phyloP scores from a whole-genome alignment of 768 basidiomycete species.

The Russula ochroleuca region DNA sequence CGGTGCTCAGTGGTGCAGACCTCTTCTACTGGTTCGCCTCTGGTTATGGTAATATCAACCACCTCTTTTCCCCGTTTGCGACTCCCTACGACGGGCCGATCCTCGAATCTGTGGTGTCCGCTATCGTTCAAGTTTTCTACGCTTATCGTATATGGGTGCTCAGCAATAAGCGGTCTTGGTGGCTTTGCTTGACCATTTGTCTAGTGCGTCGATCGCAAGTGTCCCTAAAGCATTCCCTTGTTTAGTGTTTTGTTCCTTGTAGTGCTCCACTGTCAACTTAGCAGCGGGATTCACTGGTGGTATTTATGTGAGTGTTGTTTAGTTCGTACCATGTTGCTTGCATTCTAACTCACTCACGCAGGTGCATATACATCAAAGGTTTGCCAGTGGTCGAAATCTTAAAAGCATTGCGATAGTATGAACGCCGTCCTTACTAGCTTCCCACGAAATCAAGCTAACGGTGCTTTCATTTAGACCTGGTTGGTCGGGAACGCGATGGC shows the following conservation, averaged over 20 bases:
- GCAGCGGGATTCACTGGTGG: neutral
- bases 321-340: neutral
- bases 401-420: neutral
- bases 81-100: conserved; percentile 23
- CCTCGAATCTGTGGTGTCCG: conserved; percentile 6
- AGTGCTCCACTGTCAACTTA: conserved; percentile 1
- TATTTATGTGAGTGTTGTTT: neutral
- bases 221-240: too few species aligned
- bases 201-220: neutral
- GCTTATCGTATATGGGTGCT: conserved; percentile 12
- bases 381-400: neutral
- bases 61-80: conserved; percentile 25
- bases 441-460: neutral
- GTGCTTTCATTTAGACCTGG: conserved; percentile 3
- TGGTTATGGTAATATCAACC: conserved; percentile 32
- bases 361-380: neutral
- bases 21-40: conserved; percentile 32
- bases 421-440: neutral
- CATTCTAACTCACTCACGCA: neutral
- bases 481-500: neutral
- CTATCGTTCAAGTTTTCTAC: conserved; percentile 9
- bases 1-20: conserved; percentile 30
- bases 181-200: conserved; percentile 3
- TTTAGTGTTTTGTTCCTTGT: neutral
- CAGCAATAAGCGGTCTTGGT: neutral